Base-by-base conservation (phyloP, 2,329 filamentous ascomycete species). In the Exophiala sp. region DNA sequence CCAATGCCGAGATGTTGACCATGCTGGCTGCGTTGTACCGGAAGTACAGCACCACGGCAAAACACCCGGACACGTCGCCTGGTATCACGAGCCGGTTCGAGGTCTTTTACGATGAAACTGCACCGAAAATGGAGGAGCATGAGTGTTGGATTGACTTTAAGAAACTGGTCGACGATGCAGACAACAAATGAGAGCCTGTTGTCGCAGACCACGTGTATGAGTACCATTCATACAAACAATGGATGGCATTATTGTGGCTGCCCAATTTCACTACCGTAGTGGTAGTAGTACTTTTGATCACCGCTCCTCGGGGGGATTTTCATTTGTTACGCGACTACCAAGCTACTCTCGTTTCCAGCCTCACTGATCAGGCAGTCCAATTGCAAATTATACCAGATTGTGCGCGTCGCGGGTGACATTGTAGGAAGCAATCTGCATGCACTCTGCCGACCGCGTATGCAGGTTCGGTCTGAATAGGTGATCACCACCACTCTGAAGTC, bases 1-100 rank as follows among this genome's bases (percentile, higher is more conserved):
- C 77, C 2, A 76, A 78, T 70, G 74, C 74, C 10, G 76, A 79
- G 60, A 78, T 79, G 75, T 75, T 72, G 1, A 75, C 73, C 1
- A 61, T 79, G 6, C 62, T 74, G 1, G 69, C 75, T 3, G 71
- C 73, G 1, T 57, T 79, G 3, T 78, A 79, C 62, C 63, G 72
- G 46, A 66, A 62, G 24, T 79, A 77, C 59, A 65, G 44, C 2
- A 78, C 75, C 1, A 59, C 53, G 16, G 60, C 69, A 36, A 45
- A 47, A 62, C 54, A 58, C 2, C 62, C 63, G 32, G 53, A 60
- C 33, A 58, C 63, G 24, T 58, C 64, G 29, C 67, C 66, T 11
- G 66, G 62, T 44, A 63, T 67, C 29, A 69, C 65, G 11, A 64
- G 59, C 11, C 60, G 68, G 38, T 69, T 63, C 49, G 67, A 69